A percentile compares a stretch with the other conserved stretches of the same genome.
phyloP scores from a whole-genome alignment of 192 early-diverging fungal genomes.

The Globomyces pollinis-pini region DNA sequence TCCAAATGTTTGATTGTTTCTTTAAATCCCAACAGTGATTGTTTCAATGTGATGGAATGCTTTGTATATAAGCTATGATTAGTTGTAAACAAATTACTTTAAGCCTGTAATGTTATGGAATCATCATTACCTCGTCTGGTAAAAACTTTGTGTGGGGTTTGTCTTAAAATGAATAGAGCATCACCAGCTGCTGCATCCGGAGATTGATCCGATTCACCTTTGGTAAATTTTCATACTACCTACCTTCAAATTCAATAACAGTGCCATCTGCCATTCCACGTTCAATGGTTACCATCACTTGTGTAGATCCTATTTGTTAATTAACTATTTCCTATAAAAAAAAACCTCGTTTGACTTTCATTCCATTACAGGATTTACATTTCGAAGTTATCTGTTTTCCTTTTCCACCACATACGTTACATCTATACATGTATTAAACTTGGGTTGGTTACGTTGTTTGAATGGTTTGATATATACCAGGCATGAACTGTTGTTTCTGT shows the following conservation, averaged over 20 bases:
- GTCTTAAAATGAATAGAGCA: slow-evolving; percentile 67
- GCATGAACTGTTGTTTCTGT: slow-evolving; percentile 77
- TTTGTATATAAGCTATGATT: neutral
- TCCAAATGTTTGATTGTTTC: slow-evolving; percentile 65
- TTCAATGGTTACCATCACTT: slow-evolving; percentile 70
- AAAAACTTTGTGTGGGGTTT: slow-evolving; percentile 65
- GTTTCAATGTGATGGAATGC: neutral
- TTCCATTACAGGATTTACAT: slow-evolving; percentile 77
- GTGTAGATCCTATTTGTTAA: slow-evolving; percentile 70
- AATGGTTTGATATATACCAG: slow-evolving; percentile 92
- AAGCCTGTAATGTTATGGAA: no score
- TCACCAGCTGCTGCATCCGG: slow-evolving; percentile 87
- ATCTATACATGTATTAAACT: no score
- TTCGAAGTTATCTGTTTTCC: slow-evolving; percentile 76
- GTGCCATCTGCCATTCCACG: slow-evolving; percentile 75
- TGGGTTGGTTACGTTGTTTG: no score
- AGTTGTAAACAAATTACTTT: no score
- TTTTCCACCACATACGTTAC: slow-evolving; percentile 83
- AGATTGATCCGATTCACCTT: slow-evolving; percentile 81
- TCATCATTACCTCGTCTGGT: slow-evolving; percentile 63
- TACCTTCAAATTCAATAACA: slow-evolving; percentile 70
- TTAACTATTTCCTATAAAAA: no score
- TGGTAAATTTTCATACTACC: no score
- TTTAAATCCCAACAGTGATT: slow-evolving; percentile 47
- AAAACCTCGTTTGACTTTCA: slow-evolving; percentile 82